Base-by-base conservation (phyloP, 305 asterid species). In the Ajuga reptans region DNA sequence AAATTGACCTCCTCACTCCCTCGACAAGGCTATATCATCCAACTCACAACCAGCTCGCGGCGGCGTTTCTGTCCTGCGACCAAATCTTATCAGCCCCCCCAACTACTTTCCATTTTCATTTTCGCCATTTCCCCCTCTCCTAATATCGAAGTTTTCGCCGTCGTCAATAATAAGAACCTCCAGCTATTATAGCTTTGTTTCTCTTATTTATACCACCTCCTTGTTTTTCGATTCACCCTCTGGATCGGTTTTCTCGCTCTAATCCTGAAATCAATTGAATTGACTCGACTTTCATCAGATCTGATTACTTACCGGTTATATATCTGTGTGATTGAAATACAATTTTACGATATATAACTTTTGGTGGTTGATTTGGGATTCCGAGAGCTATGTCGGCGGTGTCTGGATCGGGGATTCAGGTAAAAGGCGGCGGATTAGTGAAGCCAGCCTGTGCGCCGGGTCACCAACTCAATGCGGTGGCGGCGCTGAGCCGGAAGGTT, bases 401-500 rank as follows among this genome's bases (percentile, higher is more conserved):
- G 29, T 66, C 90, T 49, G 86, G 84, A 66, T 83, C 88, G 46
- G 83, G 83, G 14, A 27, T 84, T 71, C 89, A 80, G 68, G 67
- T 72, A 12, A 80, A 49, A 34, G 78, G 74, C 63, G 78, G 83
- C n/a, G 78, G 75, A 16, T 61, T 85, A 71, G 77, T 79, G 65
- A 84, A 68, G 78, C 86, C 90, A 7, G 72, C 78, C 8, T 78
- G 83, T n/a, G 81, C 79, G 66, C 73, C 83, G 71, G 82, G 86
- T 33, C 86, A 88, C 80, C 97, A 88, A 77, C 78, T 92, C 74
- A 89, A 84, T 81, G 96, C 86, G 74, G 84, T 85, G 76, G 83
- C 87, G 75, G 85, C 88, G 58, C 42, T 88, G 76, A 74, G 78
- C 50, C 82, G 96, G 64, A 72, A 77, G 67, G 82, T 60, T 49